Evolutionary conservation across 345 rosid species (phyloP), one percentile per base, ranked within the genome.

Genomic region (Arabidopsis arenosa): DNA sequence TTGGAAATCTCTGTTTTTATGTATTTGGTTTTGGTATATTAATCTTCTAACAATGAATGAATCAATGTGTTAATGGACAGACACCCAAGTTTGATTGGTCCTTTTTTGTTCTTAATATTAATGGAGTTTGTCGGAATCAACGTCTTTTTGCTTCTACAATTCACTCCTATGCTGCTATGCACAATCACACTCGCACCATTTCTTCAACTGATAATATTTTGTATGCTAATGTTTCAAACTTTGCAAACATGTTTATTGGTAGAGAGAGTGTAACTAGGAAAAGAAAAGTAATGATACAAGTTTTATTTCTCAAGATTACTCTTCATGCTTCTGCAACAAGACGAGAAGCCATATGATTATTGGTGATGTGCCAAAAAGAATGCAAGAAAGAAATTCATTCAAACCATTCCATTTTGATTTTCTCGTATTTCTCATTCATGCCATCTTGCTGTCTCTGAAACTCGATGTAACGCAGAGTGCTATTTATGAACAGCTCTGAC

Each of bases 381-480:
- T 62, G 43, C 43, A 35, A 45, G 49, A 54, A 36, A 69, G 11
- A 67, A 43, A 6, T 35, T 76, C 44, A 76, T 37, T 64, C 72
- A 48, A 77, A 70, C 76, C 72, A 77, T 60, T 78, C 90, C 77
- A 75, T 88, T 82, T 85, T 88, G 77, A 93, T 83, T 43, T 90
- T 75, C 33, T 87, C 84, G 4, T 94, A 94, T 63, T 83, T 91
- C 81, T 92, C 98, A 70, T 86, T 90, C 75, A 89, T 73, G 39
- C 89, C 87, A 47, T 91, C 96, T 67, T 94, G 85, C 84, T 90
- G 93, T 72, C 90, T 94, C 86, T 94, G 98, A 84, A 86, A 94
- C 86, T 90, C 88, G 51, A 91, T 81, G 75, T 93, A 93, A 17
- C 96, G 84, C 56, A 87, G 56, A 2, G 97, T 87, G 80, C 83